These are phyloP conservation scores for Lumnitzera racemosa DNA, from an alignment of 345 rosid genomes.

Conservation along the genomic window DNA sequence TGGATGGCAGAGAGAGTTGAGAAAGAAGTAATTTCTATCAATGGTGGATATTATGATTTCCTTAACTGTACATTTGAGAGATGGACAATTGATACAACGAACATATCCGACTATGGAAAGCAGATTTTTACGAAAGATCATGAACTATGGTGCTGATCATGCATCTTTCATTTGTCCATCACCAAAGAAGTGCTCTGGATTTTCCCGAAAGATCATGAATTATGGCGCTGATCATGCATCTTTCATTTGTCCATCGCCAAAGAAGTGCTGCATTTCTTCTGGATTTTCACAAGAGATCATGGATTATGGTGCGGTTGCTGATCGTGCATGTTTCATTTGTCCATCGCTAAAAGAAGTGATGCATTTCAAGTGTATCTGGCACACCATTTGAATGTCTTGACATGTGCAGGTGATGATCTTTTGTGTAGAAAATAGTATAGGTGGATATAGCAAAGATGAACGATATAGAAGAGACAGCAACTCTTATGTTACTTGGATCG, in stretches of 20 bases:
- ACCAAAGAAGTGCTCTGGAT: background rate
- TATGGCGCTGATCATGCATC: no score
- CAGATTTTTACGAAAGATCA: slow-evolving; percentile 19
- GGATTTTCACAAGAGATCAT: no score
- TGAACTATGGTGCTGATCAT: slow-evolving; percentile 39
- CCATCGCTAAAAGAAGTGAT: background rate
- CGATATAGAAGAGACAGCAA: no score
- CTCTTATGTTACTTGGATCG: no score
- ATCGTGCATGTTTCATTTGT: no score
- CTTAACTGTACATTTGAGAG: slow-evolving; percentile 75
- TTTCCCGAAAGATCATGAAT: no score
- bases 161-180: background rate
- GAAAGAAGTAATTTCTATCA: slow-evolving; percentile 44
- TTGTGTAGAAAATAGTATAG: no score
- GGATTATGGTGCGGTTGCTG: no score
- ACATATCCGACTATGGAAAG: slow-evolving; percentile 8
- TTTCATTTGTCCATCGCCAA: no score
- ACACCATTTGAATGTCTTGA: no score
- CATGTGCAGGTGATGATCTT: no score
- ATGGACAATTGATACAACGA: slow-evolving; percentile 70
- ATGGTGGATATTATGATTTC: slow-evolving; percentile 87
- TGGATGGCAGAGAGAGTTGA: slow-evolving; percentile 78
- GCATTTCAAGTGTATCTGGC: background rate
- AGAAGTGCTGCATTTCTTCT: background rate
- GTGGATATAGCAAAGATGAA: no score